These are phyloP conservation scores for Aspergillus sojae DNA, from an alignment of 2,329 filamentous ascomycete species.

Conservation along the genomic window DNA sequence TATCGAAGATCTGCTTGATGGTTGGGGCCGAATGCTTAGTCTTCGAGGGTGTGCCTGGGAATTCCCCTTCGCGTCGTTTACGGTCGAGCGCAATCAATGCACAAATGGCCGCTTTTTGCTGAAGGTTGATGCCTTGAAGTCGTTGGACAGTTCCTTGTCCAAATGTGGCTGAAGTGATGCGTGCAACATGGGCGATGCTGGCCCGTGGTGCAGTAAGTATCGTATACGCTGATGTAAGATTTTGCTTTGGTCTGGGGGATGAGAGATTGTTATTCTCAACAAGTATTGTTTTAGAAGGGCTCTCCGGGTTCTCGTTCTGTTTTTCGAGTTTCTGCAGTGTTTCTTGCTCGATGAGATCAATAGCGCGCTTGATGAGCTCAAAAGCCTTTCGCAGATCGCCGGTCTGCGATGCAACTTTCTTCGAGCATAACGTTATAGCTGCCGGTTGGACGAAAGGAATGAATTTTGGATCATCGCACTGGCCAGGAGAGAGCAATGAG, in stretches of 20 bases:
- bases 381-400: conserved; percentile 95
- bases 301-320: conserved; percentile 55
- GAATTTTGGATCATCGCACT: conserved; percentile 55
- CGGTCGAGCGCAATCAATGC: conserved; percentile 85
- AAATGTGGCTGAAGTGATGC: conserved; percentile 85
- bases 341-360: conserved; percentile 87
- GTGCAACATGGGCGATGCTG: conserved; percentile 87
- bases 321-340: conserved; percentile 73
- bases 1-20: conserved; percentile 79
- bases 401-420: conserved; percentile 92
- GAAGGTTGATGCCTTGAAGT: conserved; percentile 84
- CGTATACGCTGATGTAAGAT: conserved; percentile 59
- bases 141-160: conserved; percentile 85
- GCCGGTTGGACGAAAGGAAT: conserved; percentile 91
- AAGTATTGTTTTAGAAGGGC: conserved; percentile 74
- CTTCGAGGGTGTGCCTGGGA: conserved; percentile 62
- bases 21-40: conserved; percentile 67
- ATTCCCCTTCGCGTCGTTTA: conserved; percentile 54
- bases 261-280: conserved; percentile 80
- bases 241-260: conserved; percentile 47
- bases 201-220: conserved; percentile 82
- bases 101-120: conserved; percentile 94
- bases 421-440: conserved; percentile 89
- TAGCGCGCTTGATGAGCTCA: conserved; percentile 84
- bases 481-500: conserved; percentile 62